These are phyloP conservation scores for Penicillium expansum DNA, from an alignment of 2,329 filamentous ascomycete species.

Conservation along the genomic window DNA sequence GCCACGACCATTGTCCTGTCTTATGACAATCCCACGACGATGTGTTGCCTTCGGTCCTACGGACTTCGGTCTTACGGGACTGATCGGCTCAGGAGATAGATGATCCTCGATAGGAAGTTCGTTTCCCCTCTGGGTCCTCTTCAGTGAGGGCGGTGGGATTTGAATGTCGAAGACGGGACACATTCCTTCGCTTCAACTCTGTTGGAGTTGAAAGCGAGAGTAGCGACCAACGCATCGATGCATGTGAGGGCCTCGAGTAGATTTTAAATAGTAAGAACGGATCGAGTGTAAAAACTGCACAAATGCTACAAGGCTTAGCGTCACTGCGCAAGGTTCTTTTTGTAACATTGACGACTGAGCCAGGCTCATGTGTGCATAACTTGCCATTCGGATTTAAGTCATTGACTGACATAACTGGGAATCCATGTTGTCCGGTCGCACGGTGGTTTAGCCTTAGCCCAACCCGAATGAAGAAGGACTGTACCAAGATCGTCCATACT, in stretches of 20 bases:
- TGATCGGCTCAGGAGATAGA: conserved; percentile 65
- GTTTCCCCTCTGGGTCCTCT: conserved; percentile 65
- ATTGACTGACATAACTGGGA: conserved; percentile 13
- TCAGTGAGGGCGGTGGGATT: conserved; percentile 67
- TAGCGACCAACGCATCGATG: background rate
- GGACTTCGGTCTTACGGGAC: conserved; percentile 54
- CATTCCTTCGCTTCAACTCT: conserved; percentile 25
- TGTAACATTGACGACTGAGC: too few relatives aligned
- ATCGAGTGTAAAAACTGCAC: background rate
- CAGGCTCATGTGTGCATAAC: too few relatives aligned
- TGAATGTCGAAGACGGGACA: conserved; percentile 71
- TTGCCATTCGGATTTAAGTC: background rate
- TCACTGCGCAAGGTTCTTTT: background rate
- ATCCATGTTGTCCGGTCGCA: conserved; percentile 7
- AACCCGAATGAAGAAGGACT: background rate
- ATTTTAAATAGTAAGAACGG: background rate
- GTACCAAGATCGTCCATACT: conserved; percentile 9
- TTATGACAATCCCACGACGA: conserved; percentile 52
- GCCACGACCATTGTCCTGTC: conserved; percentile 66
- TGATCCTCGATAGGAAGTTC: conserved; percentile 67
- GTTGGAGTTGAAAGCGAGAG: background rate
- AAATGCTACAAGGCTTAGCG: background rate
- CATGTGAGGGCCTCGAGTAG: background rate
- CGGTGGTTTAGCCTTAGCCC: background rate
- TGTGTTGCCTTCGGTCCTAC: conserved; percentile 64